Conservation (phyloP, 805 yeast genomes). For the Candida easanensis region DNA sequence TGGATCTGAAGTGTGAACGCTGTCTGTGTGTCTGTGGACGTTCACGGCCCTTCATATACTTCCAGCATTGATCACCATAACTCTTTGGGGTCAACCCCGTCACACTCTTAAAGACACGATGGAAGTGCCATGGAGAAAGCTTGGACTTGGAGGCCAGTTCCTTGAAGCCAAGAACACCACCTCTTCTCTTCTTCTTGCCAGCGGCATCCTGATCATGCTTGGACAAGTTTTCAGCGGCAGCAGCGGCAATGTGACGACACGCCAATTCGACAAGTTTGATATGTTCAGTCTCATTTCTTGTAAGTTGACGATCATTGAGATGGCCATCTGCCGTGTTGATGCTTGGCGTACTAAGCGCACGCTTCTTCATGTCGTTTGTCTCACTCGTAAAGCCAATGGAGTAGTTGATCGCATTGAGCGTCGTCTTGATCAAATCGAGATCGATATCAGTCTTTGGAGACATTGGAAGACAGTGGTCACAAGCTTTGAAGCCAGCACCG, state of each 20-base stretch:
- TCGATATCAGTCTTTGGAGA: constrained; percentile 23
- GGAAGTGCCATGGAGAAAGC: constrained; percentile 90
- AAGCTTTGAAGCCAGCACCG: constrained; percentile 44
- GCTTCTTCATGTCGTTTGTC: constrained; percentile 23
- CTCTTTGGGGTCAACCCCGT: constrained; percentile 87
- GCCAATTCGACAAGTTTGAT: constrained; percentile 70
- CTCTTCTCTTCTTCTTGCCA: constrained; percentile 56
- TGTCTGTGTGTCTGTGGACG: constrained; percentile 20
- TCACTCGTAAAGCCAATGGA: constrained; percentile 48
- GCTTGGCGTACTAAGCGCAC: constrained; percentile 25
- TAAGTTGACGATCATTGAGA: constrained; percentile 28
- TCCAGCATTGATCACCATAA: constrained; percentile 82
- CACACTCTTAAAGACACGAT: constrained; percentile 81
- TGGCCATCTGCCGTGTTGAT: constrained; percentile 17
- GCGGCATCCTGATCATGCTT: constrained; percentile 21
- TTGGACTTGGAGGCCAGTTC: constrained; percentile 84
- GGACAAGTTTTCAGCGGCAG: constrained; percentile 55
- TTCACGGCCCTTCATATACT: constrained; percentile 41
- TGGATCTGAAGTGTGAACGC: constrained; percentile 25
- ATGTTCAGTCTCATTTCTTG: constrained; percentile 67
- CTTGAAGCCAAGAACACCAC: constrained; percentile 79
- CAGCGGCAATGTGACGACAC: constrained; percentile 78
- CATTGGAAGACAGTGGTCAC: constrained; percentile 55
- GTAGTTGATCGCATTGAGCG: constrained; percentile 55
- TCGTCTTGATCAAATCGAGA: constrained; percentile 35